Evolutionary conservation across 495 filamentous ascomycete genomes (phyloP).

Genomic region (Stereocaulon alpinum): DNA sequence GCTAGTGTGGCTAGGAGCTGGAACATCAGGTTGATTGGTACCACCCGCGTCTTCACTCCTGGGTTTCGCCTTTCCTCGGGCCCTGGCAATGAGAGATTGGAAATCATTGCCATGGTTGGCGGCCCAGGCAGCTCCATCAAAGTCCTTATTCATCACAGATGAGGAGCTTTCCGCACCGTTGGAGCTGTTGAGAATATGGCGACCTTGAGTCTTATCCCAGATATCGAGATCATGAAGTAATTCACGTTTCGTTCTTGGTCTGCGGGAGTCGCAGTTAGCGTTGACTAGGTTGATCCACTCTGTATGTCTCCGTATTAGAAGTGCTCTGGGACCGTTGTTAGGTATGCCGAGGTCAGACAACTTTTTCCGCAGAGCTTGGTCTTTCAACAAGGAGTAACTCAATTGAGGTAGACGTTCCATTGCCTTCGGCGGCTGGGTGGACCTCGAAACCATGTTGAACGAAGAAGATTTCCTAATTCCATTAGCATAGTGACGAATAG

Average conservation of each 20-base stretch:
- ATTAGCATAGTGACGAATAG: neutral
- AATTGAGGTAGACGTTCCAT: constrained; percentile 60
- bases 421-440: constrained; percentile 24
- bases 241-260: constrained; percentile 57
- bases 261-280: constrained; percentile 79
- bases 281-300: constrained; percentile 98
- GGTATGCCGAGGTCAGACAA: constrained; percentile 75
- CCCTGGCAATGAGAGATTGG: constrained; percentile 61
- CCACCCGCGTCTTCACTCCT: constrained; percentile 6
- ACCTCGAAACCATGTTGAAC: constrained; percentile 13
- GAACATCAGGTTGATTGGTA: neutral
- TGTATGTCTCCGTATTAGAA: constrained; percentile 69
- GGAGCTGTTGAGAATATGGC: constrained; percentile 14
- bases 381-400: constrained; percentile 73
- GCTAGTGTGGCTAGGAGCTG: neutral
- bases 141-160: constrained; percentile 65
- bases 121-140: constrained; percentile 70
- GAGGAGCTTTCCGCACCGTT: constrained; percentile 23
- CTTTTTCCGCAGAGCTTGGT: constrained; percentile 65
- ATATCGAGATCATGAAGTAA: constrained; percentile 65
- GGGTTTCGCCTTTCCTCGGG: constrained; percentile 36
- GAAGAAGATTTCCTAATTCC: constrained; percentile 7
- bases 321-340: constrained; percentile 47
- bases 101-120: constrained; percentile 62
- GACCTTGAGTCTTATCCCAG: constrained; percentile 71